A percentile compares a stretch with the other conserved stretches of the same genome.
Conservation (phyloP, 2,329 filamentous ascomycete genomes). For the Aspergillus neotritici region DNA sequence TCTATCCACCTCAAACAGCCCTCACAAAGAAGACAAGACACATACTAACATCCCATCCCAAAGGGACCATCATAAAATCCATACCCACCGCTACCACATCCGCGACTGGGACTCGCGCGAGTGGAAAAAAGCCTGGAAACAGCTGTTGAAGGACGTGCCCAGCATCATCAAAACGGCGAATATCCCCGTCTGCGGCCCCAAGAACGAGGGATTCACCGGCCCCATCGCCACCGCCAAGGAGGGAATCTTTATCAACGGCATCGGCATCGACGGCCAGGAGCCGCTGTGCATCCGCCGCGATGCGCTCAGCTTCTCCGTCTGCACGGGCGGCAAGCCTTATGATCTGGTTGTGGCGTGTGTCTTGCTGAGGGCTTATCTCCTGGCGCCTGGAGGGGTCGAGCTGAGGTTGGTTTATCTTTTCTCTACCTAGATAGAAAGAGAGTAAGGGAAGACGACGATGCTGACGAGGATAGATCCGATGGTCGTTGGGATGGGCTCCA, state of each 20-base stretch:
- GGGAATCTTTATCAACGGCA: constrained; percentile 12
- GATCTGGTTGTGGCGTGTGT: constrained; percentile 16
- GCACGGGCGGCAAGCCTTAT: constrained; percentile 14
- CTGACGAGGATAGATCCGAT: no score
- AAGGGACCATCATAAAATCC: neutral
- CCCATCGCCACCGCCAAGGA: constrained; percentile 1
- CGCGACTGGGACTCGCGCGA: constrained; percentile 6
- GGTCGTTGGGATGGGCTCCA: no score
- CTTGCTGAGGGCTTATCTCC: constrained; percentile 13
- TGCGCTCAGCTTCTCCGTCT: constrained; percentile 2
- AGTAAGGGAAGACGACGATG: no score
- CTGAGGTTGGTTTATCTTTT: neutral
- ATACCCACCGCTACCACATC: constrained; percentile 17
- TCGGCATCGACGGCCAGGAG: constrained; percentile 4
- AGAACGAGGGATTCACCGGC: neutral
- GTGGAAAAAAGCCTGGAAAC: constrained; percentile 13
- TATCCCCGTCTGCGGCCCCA: constrained; percentile 1
- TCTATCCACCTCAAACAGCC: no score
- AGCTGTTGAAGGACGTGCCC: constrained; percentile 10
- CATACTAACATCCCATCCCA: no score
- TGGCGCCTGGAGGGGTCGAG: constrained; percentile 10
- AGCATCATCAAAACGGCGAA: constrained; percentile 7
- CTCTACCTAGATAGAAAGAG: no score
- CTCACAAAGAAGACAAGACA: no score
- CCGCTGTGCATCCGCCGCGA: constrained; percentile 3